Conservation (phyloP, 2,329 filamentous ascomycete genomes). For the Cryoendolithus antarcticus region DNA sequence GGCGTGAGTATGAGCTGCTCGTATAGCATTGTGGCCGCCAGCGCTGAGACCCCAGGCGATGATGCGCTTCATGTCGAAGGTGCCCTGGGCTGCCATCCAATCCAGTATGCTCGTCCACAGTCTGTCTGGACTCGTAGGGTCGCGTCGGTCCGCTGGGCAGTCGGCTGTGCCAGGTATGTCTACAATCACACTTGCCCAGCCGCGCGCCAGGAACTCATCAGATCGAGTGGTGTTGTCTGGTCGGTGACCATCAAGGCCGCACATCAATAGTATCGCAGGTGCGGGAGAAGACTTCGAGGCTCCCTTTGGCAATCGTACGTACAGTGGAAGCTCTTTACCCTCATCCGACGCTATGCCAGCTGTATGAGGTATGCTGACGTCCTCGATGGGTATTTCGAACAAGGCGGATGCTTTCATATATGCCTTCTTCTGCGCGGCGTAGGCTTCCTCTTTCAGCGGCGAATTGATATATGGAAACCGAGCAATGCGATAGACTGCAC, state of each 20-base stretch:
- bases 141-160: constrained; percentile 50
- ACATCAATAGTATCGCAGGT: constrained; percentile 46
- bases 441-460: constrained; percentile 22
- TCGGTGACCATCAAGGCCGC: constrained; percentile 50
- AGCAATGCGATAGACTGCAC: constrained; percentile 23
- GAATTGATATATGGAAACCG: constrained; percentile 27
- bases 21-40: constrained; percentile 54
- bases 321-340: constrained; percentile 27
- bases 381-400: constrained; percentile 26
- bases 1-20: constrained; percentile 56
- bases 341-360: constrained; percentile 22
- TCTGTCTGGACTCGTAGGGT: constrained; percentile 48
- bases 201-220: constrained; percentile 49
- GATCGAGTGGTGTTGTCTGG: constrained; percentile 50
- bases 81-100: constrained; percentile 41
- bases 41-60: constrained; percentile 38
- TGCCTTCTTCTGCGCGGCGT: constrained; percentile 24
- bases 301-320: constrained; percentile 24
- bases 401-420: constrained; percentile 24
- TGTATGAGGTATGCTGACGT: constrained; percentile 28
- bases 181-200: constrained; percentile 49
- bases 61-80: constrained; percentile 46
- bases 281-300: constrained; percentile 20
- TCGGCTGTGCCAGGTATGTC: constrained; percentile 59
- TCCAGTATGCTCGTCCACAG: constrained; percentile 50